Evolutionary conservation across 768 basidiomycete genomes (phyloP), one percentile per base, ranked within the genome.

Genomic region (Lactifluus piperatus): DNA sequence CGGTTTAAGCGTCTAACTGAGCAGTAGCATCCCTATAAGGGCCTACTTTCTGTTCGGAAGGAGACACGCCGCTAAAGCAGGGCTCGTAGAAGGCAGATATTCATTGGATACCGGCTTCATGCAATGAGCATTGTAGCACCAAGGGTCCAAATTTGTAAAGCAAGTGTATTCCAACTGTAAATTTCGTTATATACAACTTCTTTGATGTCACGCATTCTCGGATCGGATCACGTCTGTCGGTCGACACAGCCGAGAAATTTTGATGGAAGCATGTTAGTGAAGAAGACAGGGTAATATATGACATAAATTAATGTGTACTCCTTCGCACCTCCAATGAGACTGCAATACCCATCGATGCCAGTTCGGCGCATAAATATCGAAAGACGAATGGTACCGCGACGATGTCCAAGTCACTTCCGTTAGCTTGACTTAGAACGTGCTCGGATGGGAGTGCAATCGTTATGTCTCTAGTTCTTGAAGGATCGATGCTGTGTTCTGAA

Each of bases 321-420:
- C 56, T 63, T 56, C 71, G 79, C 53, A 94, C 82, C 68, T 89
- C 85, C 50, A 98, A 73, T 49, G 91, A 89, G 51, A 98, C 80
- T 36, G 88, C 83, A 66, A 99, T 97, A 47, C 97, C 95, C 95
- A 98, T 98, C 18, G 91, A 88, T n/a, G 94, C 94, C 65, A 99
- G 75, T 74, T 99, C 97, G 2, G 94, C 89, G 69, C 94, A 94
- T 11, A 97, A 79, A 75, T 94, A 91, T 50, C 91, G 80, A 74
- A 97, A 95, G 51, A 95, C 94, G 68, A 90, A 97, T 7, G 97
- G 97, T 22, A 99, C 81, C 13, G 95, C 95, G 53, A 99, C 85
- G 48, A 99, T 86, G 71, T 97, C 97, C 71, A 99, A 82, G 64
- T 93, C 85, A 16, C 88, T 85, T 32, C 88, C 88, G 72, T 85